Base-by-base conservation (phyloP, 2,329 filamentous ascomycete species). In the Penicillium decumbens region DNA sequence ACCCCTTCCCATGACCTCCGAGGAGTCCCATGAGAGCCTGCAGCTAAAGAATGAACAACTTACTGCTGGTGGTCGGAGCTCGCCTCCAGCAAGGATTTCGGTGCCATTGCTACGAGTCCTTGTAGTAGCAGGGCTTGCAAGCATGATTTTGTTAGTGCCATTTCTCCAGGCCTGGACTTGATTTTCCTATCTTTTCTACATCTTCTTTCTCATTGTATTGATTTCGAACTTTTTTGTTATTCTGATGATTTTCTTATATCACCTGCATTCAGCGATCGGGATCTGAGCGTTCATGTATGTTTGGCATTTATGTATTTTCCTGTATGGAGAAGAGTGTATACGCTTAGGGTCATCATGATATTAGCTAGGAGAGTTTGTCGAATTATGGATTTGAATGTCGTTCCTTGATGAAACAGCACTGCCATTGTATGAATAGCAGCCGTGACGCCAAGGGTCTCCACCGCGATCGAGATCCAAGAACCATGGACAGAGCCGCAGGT, bases 61-160 rank as follows among this genome's bases (percentile, higher is more conserved):
- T 13, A 23, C 23, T 25, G 12, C 28, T 46, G 12, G 25, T 46
- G n/a, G 13, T 25, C 20, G 25, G 13, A 39, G 20, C 18, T 24
- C 52, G 45, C 41, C 47, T 25, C 33, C 52, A 38, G 43, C 44
- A 10, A 50, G 49, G 7, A 41, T 58, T 39, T 49, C 44, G 13
- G 53, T 54, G 18, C 51, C 49, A n/a, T 58, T 57, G 10, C 58
- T n/a, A 51, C 47, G 20, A 61, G 55, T 41, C 57, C 58, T 35
- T 15, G 32, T 4, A 35, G 7, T 15, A 35, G 32, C 32, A 20
- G 15, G 32, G 32, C 15, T 4, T 10, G 32, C 20, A 29, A 20
- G 15, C 8, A 9, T 35, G 7, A 35, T 20, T 20, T 35, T 3
- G 37, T 25, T 13, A 13, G 23, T 25, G 12, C 20, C 20, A n/a